Percentiles rank a stretch among this genome's conserved stretches.
phyloP scores from a whole-genome alignment of 1,284 basidiomycete genomes.

The Sporisorium exsertum region DNA sequence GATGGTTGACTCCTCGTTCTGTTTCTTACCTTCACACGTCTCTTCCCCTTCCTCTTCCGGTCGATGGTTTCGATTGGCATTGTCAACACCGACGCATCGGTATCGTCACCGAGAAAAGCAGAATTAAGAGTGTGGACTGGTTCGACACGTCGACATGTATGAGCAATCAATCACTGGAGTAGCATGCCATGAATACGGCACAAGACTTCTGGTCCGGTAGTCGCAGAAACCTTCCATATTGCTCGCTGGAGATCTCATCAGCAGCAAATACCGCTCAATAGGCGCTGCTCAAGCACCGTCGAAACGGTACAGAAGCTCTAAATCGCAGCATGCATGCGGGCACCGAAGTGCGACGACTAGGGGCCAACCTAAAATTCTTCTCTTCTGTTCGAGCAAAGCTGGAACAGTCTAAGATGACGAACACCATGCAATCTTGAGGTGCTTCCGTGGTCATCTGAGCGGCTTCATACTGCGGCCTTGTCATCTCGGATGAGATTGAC shows the following conservation, averaged over 20 bases:
- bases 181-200: no score
- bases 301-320: not conserved
- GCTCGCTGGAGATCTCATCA: not conserved
- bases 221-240: no score
- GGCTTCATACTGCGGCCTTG: not conserved
- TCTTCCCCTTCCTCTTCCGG: not conserved
- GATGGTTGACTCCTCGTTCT: not conserved
- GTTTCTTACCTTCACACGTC: not conserved
- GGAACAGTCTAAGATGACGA: no score
- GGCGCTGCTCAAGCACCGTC: not conserved
- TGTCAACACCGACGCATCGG: not conserved
- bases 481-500: not conserved
- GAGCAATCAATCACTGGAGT: not conserved
- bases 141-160: slow-evolving; percentile 1
- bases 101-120: not conserved
- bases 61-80: slow-evolving; percentile 1
- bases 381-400: not conserved
- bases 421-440: no score
- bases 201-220: no score
- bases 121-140: not conserved
- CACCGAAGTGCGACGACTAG: slow-evolving; percentile 4
- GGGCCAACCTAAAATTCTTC: not conserved
- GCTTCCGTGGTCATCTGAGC: not conserved
- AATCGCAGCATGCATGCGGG: not conserved
- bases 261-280: not conserved